Evolutionary conservation across 1,284 basidiomycete genomes (phyloP).

Genomic region (Apiotrichum sp.): DNA sequence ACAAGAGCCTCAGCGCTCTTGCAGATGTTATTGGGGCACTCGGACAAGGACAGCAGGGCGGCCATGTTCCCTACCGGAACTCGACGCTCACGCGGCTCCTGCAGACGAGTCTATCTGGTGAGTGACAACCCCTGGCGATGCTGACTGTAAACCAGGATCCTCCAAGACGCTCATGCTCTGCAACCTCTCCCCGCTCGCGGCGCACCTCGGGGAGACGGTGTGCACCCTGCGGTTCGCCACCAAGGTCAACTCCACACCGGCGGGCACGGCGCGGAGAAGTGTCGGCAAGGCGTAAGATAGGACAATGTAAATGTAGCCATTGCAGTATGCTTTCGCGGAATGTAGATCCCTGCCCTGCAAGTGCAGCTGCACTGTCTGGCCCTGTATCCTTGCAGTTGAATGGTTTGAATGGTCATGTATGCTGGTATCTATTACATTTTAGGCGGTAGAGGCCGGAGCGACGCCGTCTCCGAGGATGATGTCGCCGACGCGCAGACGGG

Average conservation of each 20-base stretch:
- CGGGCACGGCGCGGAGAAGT: conserved; percentile 61
- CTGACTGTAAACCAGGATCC: conserved; percentile 25
- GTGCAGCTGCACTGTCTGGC: no score
- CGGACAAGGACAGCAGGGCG: conserved; percentile 62
- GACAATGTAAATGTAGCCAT: neutral
- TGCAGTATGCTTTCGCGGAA: neutral
- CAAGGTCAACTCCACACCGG: conserved; percentile 86
- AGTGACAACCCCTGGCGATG: conserved; percentile 23
- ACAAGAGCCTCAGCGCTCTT: conserved; percentile 85
- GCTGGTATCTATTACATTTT: conserved; percentile 1
- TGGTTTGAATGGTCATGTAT: neutral
- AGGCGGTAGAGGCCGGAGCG: neutral
- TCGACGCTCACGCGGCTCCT: conserved; percentile 85
- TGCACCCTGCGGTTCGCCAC: conserved; percentile 88
- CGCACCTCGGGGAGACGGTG: conserved; percentile 77
- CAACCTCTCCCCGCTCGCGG: conserved; percentile 80
- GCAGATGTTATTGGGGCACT: conserved; percentile 93
- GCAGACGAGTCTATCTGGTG: conserved; percentile 87
- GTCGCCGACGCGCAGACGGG: conserved; percentile 74
- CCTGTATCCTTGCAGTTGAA: no score
- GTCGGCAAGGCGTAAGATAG: neutral
- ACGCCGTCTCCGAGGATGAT: conserved; percentile 47
- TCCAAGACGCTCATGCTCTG: conserved; percentile 67
- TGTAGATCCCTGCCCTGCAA: no score
- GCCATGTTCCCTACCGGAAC: conserved; percentile 89